Evolutionary conservation across 2,329 filamentous ascomycete species (phyloP).

Genomic region (Colletotrichum phormii): DNA sequence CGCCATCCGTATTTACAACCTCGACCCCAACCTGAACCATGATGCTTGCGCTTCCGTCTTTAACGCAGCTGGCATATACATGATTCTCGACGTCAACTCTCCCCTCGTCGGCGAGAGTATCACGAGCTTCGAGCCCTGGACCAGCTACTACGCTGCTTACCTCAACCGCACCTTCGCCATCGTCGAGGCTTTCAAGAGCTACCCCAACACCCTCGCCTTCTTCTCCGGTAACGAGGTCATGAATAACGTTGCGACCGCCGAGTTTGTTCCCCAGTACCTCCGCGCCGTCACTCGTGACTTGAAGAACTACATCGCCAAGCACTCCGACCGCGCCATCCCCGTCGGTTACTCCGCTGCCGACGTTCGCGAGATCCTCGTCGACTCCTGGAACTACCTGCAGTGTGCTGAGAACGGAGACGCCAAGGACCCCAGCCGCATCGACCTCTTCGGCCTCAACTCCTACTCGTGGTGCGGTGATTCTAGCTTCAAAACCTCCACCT

Average conservation of each 20-base stretch:
- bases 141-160: conserved; percentile 69
- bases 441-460: conserved; percentile 81
- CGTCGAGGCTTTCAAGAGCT: conserved; percentile 74
- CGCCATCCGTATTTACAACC: conserved; percentile 77
- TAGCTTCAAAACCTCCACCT: conserved; percentile 71
- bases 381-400: conserved; percentile 81
- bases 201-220: conserved; percentile 77
- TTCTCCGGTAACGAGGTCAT: conserved; percentile 86
- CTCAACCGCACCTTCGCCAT: conserved; percentile 75
- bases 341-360: conserved; percentile 87
- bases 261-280: conserved; percentile 75
- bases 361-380: conserved; percentile 77
- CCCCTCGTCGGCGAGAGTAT: conserved; percentile 70
- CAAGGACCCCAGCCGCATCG: conserved; percentile 72
- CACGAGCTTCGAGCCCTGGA: conserved; percentile 65
- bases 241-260: conserved; percentile 71
- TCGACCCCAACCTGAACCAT: conserved; percentile 74
- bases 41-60: conserved; percentile 76
- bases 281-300: conserved; percentile 82
- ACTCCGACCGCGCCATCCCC: conserved; percentile 75
- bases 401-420: conserved; percentile 68
- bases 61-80: conserved; percentile 76
- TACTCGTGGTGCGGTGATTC: conserved; percentile 79
- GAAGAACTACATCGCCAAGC: conserved; percentile 82
- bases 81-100: conserved; percentile 77